Evolutionary conservation across 2,329 filamentous ascomycete species (phyloP).

Genomic region (Pleurostoma richardsiae): DNA sequence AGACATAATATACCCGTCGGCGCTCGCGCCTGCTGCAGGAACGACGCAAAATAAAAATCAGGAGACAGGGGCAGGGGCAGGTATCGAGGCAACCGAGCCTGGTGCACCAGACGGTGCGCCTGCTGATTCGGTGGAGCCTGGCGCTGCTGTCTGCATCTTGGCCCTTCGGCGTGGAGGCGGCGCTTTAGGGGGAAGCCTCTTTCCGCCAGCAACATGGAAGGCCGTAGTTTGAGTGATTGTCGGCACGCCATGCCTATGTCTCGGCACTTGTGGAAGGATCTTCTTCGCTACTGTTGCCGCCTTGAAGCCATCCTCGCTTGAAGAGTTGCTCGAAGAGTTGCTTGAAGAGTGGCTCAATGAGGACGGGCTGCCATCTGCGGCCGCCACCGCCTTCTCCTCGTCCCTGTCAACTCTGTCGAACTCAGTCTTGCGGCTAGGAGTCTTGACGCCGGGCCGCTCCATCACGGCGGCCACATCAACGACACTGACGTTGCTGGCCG

Average conservation of each 20-base stretch:
- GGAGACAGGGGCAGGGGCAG: neutral
- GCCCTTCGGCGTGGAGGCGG: slow-evolving; percentile 9
- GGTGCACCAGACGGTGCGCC: neutral
- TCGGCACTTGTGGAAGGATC: slow-evolving; percentile 49
- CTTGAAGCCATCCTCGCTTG: too few species aligned
- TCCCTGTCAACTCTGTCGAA: slow-evolving; percentile 17
- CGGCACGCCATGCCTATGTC: slow-evolving; percentile 48
- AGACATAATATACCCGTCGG: too few species aligned
- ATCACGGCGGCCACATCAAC: slow-evolving; percentile 72
- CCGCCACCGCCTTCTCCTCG: slow-evolving; percentile 10
- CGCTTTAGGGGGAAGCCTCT: slow-evolving; percentile 9
- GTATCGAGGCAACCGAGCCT: neutral
- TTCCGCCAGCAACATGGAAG: neutral
- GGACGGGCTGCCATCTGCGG: slow-evolving; percentile 1
- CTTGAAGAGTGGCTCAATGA: too few species aligned
- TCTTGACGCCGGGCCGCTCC: slow-evolving; percentile 78
- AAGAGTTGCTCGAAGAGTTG: too few species aligned
- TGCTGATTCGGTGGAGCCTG: neutral
- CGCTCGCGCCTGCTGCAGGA: too few species aligned
- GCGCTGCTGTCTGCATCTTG: neutral
- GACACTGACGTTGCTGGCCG: slow-evolving; percentile 71
- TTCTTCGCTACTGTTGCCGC: slow-evolving; percentile 31
- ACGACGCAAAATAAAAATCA: neutral
- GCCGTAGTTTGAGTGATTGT: slow-evolving; percentile 14
- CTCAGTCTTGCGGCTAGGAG: slow-evolving; percentile 59